phyloP scores from a whole-genome alignment of 202 grass and related monocot genomes.

The Schoenoplectus tabernaemontani region DNA sequence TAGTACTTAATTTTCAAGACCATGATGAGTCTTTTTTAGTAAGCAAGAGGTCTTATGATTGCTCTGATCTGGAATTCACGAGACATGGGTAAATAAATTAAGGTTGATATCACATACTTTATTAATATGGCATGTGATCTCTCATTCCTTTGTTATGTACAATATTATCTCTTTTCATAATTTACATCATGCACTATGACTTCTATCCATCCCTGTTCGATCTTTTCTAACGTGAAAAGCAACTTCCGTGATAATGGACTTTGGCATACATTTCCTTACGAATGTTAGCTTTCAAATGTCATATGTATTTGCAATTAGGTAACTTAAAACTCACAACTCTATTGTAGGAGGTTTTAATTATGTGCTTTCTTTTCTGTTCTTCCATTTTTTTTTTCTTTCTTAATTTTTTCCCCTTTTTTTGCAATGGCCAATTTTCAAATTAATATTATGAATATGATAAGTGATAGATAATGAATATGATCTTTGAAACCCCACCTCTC shows the following conservation, averaged over 20 bases:
- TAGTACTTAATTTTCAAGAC: background rate
- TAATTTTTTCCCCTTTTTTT: background rate
- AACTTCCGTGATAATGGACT: background rate
- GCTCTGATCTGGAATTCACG: background rate
- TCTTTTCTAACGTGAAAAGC: background rate
- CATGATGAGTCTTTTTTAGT: background rate
- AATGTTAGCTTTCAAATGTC: background rate
- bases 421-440: background rate
- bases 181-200: background rate
- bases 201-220: background rate
- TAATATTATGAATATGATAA: background rate
- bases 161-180: background rate
- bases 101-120: background rate
- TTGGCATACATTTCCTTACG: background rate
- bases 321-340: background rate
- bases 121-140: background rate
- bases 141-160: background rate
- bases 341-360: background rate
- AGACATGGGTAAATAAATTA: background rate
- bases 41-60: background rate
- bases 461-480: background rate
- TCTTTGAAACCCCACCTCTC: conserved; percentile 43
- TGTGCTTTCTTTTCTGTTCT: background rate
- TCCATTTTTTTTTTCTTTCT: background rate
- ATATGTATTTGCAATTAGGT: background rate